Evolutionary conservation across 371 early-diverging fungal genomes (phyloP).

Genomic region (Rhizopus stolonifer): DNA sequence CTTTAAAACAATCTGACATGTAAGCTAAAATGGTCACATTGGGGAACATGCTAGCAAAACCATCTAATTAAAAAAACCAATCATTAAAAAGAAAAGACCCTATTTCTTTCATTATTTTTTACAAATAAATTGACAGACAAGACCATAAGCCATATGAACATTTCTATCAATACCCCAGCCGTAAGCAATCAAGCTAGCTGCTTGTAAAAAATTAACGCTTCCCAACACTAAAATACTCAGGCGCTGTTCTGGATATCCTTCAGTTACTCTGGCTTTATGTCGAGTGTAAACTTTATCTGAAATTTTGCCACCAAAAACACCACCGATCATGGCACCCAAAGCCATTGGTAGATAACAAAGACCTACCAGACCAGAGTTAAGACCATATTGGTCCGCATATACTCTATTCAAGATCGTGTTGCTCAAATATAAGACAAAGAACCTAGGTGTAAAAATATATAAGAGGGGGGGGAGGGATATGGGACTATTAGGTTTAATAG

Average conservation of each 20-base stretch:
- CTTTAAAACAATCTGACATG: conserved; percentile 44
- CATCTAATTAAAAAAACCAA: conserved; percentile 22
- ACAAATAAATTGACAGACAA: conserved; percentile 40
- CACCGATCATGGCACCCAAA: conserved; percentile 33
- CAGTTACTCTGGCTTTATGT: conserved; percentile 14
- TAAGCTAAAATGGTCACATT: conserved; percentile 41
- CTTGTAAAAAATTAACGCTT: conserved; percentile 19
- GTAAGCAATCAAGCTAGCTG: conserved; percentile 27
- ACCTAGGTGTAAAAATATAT: conserved; percentile 19
- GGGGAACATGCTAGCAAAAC: conserved; percentile 34
- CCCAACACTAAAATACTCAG: conserved; percentile 26
- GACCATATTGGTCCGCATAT: conserved; percentile 31
- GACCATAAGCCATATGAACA: conserved; percentile 37
- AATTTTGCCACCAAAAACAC: conserved; percentile 33
- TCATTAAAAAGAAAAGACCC: not conserved
- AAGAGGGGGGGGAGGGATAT: no score
- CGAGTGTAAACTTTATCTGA: conserved; percentile 38
- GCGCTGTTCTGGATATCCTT: conserved; percentile 35
- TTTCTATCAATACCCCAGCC: conserved; percentile 45
- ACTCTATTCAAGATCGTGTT: conserved; percentile 37
- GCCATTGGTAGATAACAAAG: conserved; percentile 38
- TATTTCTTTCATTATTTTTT: conserved; percentile 13
- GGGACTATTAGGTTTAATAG: not conserved
- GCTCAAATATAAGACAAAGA: conserved; percentile 30
- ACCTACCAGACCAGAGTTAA: conserved; percentile 31